Evolutionary conservation across 306 rosid genomes (phyloP).

Genomic region (Ormosia semicastrata): DNA sequence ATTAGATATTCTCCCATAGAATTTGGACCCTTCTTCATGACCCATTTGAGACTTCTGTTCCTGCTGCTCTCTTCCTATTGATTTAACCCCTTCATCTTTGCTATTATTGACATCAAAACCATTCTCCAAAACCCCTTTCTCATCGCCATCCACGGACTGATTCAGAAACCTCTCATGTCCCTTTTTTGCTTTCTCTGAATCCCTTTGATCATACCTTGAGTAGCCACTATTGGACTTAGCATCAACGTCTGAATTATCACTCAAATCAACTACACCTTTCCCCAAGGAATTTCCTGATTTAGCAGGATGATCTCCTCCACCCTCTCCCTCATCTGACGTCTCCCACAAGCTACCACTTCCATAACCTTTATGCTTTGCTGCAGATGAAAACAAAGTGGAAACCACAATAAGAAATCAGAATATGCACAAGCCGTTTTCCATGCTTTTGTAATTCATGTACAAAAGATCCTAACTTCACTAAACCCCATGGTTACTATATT

Average conservation of each 20-base stretch:
- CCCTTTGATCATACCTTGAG: constrained; percentile 42
- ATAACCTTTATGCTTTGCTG: constrained; percentile 66
- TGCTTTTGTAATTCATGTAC: background rate
- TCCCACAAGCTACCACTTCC: constrained; percentile 60
- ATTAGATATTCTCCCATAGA: constrained; percentile 45
- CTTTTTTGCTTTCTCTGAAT: constrained; percentile 37
- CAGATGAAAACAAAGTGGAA: constrained; percentile 21
- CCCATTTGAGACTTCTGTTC: constrained; percentile 40
- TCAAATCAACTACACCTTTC: constrained; percentile 44
- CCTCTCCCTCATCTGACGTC: constrained; percentile 64
- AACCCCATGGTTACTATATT: background rate
- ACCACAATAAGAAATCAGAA: constrained; percentile 21
- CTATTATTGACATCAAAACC: constrained; percentile 28
- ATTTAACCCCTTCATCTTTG: constrained; percentile 42
- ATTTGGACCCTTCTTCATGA: constrained; percentile 28
- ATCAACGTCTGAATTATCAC: constrained; percentile 60
- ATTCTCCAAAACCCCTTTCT: constrained; percentile 39
- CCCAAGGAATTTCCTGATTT: constrained; percentile 49
- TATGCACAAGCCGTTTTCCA: constrained; percentile 25
- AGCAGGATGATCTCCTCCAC: constrained; percentile 38
- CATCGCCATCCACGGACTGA: constrained; percentile 31
- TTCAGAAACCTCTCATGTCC: constrained; percentile 34
- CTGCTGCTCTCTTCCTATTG: constrained; percentile 45
- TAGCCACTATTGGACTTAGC: constrained; percentile 40
- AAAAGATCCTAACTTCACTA: background rate